These are phyloP conservation scores for Conringia planisiliqua DNA, from an alignment of 345 rosid species.

Conservation along the genomic window DNA sequence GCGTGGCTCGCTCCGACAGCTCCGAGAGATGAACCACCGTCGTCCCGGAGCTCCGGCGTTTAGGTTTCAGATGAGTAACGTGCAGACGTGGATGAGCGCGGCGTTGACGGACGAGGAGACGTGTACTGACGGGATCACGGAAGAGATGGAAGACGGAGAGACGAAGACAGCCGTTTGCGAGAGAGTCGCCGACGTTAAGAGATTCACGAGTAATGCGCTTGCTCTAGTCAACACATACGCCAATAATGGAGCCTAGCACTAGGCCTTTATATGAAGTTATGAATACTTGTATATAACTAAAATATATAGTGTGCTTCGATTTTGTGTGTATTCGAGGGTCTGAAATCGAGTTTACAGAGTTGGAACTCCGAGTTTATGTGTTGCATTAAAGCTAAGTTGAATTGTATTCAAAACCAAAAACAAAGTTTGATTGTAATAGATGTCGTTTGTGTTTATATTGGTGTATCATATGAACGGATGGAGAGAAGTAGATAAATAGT, in stretches of 20 bases:
- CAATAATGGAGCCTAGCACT: slow-evolving; percentile 15
- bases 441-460: not conserved
- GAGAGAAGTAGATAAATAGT: not conserved
- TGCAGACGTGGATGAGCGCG: slow-evolving; percentile 94
- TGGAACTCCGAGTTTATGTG: slow-evolving; percentile 23
- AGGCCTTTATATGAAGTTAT: not conserved
- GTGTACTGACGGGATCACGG: slow-evolving; percentile 74
- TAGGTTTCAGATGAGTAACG: slow-evolving; percentile 76
- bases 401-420: not conserved
- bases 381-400: not conserved
- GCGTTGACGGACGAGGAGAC: slow-evolving; percentile 84
- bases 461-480: not conserved
- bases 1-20: slow-evolving; percentile 65
- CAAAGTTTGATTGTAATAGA: not conserved
- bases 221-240: slow-evolving; percentile 46
- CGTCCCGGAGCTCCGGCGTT: slow-evolving; percentile 42
- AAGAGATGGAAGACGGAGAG: slow-evolving; percentile 49
- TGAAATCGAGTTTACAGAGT: slow-evolving; percentile 9
- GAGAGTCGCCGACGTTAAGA: slow-evolving; percentile 51
- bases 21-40: slow-evolving; percentile 45
- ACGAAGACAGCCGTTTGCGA: slow-evolving; percentile 44
- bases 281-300: slow-evolving; percentile 11
- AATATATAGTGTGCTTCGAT: not conserved
- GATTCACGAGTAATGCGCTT: slow-evolving; percentile 76
- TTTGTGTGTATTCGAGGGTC: slow-evolving; percentile 8